phyloP scores from a whole-genome alignment of 225 moss, liverwort and hornwort species.

The Anthoceros angustus region DNA sequence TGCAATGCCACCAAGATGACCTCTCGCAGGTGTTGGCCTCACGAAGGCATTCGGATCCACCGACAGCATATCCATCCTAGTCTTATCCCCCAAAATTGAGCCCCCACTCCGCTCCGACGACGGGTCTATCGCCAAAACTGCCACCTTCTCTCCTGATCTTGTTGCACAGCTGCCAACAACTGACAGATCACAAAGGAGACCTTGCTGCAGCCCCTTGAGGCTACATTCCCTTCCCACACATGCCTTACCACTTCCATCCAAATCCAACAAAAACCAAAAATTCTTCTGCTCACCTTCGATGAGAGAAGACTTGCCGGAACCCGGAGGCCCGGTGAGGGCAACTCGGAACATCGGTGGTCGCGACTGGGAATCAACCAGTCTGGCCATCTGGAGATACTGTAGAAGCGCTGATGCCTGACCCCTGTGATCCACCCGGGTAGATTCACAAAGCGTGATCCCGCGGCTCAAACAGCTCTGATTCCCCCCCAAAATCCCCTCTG shows the following conservation, averaged over 20 bases:
- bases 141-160: conserved; percentile 17
- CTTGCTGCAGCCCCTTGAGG: neutral
- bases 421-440: neutral
- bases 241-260: neutral
- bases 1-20: conserved; percentile 21
- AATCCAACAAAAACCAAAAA: neutral
- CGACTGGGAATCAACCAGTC: neutral
- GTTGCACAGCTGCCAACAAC: conserved; percentile 21
- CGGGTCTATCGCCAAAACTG: conserved; percentile 20
- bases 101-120: conserved; percentile 20
- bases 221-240: neutral
- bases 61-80: conserved; percentile 17
- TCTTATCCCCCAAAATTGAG: conserved; percentile 20
- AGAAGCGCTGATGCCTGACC: neutral
- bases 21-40: conserved; percentile 18
- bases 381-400: conserved; percentile 1
- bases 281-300: neutral
- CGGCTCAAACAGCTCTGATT: conserved; percentile 1
- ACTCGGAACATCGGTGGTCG: neutral
- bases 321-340: neutral
- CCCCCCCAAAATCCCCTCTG: neutral
- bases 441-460: neutral
- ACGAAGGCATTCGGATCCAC: conserved; percentile 20
- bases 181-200: conserved; percentile 8
- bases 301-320: neutral